These are phyloP conservation scores for Chalaropsis thielavioides DNA, from an alignment of 2,329 filamentous ascomycete genomes.

Conservation along the genomic window DNA sequence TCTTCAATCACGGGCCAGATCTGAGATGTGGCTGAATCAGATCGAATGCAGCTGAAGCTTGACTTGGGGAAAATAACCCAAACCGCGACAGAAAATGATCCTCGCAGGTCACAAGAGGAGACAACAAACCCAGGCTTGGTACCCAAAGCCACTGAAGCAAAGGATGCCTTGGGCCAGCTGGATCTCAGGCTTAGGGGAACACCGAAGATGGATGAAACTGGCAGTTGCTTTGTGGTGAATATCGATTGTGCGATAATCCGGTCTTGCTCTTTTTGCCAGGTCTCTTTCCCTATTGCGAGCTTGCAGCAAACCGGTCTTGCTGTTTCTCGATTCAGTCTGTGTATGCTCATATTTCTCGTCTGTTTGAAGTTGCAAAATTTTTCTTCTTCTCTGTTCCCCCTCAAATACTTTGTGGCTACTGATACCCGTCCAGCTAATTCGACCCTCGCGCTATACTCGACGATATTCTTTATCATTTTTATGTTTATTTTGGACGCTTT, in stretches of 20 bases:
- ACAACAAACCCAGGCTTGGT: not conserved
- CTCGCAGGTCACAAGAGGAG: not conserved
- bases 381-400: not conserved
- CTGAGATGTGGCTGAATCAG: not conserved
- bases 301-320: not conserved
- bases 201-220: not conserved
- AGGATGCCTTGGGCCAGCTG: not conserved
- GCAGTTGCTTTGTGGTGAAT: not conserved
- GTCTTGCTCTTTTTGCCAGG: not conserved
- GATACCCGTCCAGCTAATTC: not conserved
- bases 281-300: not conserved
- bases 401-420: not conserved
- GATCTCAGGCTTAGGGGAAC: not conserved
- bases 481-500: not conserved
- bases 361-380: not conserved
- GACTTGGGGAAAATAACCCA: not conserved
- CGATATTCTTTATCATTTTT: not conserved
- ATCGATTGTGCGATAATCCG: not conserved
- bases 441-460: not conserved
- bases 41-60: slow-evolving; percentile 3
- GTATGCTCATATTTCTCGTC: not conserved
- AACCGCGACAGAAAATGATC: not conserved
- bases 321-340: not conserved
- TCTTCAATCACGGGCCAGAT: not conserved
- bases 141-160: not conserved